phyloP scores from a whole-genome alignment of 805 yeast genomes.

The Kazachstania kunashirensis region DNA sequence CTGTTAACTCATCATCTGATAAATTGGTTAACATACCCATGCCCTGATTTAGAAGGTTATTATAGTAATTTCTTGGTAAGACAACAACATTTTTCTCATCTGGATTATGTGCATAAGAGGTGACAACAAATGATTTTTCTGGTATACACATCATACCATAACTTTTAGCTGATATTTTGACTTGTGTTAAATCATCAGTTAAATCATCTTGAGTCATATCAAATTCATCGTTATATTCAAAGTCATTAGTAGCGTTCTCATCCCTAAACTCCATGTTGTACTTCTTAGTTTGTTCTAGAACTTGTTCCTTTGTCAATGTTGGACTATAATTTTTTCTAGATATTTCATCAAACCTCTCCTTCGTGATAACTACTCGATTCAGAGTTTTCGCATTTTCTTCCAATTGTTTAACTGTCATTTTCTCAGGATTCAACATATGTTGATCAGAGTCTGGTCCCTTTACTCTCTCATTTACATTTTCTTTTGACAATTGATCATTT shows the following conservation, averaged over 20 bases:
- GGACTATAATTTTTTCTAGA: conserved; percentile 23
- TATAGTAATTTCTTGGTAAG: conserved; percentile 55
- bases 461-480: no score
- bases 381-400: conserved; percentile 1
- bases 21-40: conserved; percentile 36
- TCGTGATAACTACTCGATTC: conserved; percentile 22
- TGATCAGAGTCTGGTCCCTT: conserved; percentile 16
- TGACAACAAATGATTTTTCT: conserved; percentile 48
- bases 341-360: conserved; percentile 28
- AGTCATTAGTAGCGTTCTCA: conserved; percentile 9
- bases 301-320: conserved; percentile 18
- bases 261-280: conserved; percentile 5
- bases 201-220: conserved; percentile 7
- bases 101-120: conserved; percentile 37
- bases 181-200: conserved; percentile 14
- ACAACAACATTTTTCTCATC: conserved; percentile 51
- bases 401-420: conserved; percentile 12
- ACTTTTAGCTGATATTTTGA: conserved; percentile 35
- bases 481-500: conserved; percentile 7
- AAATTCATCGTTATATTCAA: conserved; percentile 2
- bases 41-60: conserved; percentile 42
- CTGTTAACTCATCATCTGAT: conserved; percentile 36
- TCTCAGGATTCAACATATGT: no score
- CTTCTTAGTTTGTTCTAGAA: conserved; percentile 22
- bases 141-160: conserved; percentile 50